These are phyloP conservation scores for Zygoascus sp. DNA, from an alignment of 1,139 yeast genomes.

Conservation along the genomic window DNA sequence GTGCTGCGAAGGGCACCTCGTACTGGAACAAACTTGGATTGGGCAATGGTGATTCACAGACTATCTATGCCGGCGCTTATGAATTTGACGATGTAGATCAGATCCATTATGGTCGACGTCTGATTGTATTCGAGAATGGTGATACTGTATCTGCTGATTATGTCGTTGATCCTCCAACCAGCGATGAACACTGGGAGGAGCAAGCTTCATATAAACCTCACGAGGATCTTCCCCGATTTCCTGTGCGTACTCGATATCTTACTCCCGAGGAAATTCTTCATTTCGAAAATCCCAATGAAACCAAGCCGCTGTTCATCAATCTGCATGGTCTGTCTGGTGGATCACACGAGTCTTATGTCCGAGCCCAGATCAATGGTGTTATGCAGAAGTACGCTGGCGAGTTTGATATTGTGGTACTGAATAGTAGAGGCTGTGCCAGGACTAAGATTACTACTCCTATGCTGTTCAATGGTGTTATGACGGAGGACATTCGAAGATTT, in stretches of 20 bases:
- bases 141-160: slow-evolving; percentile 78
- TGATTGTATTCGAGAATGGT: slow-evolving; percentile 48
- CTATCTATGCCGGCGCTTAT: slow-evolving; percentile 58
- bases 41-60: slow-evolving; percentile 74
- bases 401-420: slow-evolving; percentile 70
- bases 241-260: slow-evolving; percentile 73
- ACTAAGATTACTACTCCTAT: slow-evolving; percentile 71
- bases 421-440: slow-evolving; percentile 84
- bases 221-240: slow-evolving; percentile 67
- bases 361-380: slow-evolving; percentile 43
- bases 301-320: slow-evolving; percentile 62
- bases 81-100: slow-evolving; percentile 49
- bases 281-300: slow-evolving; percentile 33
- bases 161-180: slow-evolving; percentile 50
- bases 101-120: slow-evolving; percentile 73
- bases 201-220: slow-evolving; percentile 54
- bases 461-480: slow-evolving; percentile 70
- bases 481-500: slow-evolving; percentile 65
- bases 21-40: slow-evolving; percentile 60
- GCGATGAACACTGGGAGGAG: slow-evolving; percentile 44
- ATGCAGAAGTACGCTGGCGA: slow-evolving; percentile 24
- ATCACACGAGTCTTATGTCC: slow-evolving; percentile 80
- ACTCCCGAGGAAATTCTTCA: slow-evolving; percentile 45
- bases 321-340: slow-evolving; percentile 92
- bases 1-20: slow-evolving; percentile 42